Percentiles rank a stretch among this genome's conserved stretches.
Conservation (phyloP, 306 rosid genomes). For the Dalbergia cochinchinensis region DNA sequence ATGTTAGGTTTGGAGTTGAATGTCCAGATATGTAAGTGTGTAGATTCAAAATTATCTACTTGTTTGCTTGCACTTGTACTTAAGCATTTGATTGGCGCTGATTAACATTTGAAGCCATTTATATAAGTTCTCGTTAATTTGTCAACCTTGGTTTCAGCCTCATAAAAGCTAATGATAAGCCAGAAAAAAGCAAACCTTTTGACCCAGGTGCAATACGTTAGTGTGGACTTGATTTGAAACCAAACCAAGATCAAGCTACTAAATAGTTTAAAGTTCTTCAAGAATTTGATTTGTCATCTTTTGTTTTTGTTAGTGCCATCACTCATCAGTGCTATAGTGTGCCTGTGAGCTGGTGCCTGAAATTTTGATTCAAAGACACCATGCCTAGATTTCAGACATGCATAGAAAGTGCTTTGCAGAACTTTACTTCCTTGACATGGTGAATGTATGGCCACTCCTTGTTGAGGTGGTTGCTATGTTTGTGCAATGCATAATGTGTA, state of each 20-base stretch:
- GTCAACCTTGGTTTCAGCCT: conserved; percentile 20
- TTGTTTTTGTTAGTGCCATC: conserved; percentile 13
- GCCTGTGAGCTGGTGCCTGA: conserved; percentile 14
- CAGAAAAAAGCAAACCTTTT: neutral
- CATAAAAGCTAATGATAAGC: neutral
- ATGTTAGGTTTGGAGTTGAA: neutral
- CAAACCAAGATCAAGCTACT: neutral
- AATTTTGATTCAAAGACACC: conserved; percentile 31
- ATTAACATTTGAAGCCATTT: neutral
- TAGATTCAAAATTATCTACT: neutral
- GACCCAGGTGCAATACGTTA: neutral
- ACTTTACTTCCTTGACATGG: neutral
- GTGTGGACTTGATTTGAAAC: conserved; percentile 16
- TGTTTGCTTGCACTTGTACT: conserved; percentile 26
- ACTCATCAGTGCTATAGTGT: conserved; percentile 17
- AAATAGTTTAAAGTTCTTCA: neutral
- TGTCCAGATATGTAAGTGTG: conserved; percentile 35
- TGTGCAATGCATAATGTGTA: neutral
- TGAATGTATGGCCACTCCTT: neutral
- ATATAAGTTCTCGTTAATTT: neutral
- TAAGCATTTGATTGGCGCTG: neutral
- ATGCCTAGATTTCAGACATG: neutral
- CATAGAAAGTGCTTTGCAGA: no score
- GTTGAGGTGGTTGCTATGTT: no score
- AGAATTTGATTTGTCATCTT: conserved; percentile 14